Evolutionary conservation across 1,139 yeast species (phyloP), one percentile per base, ranked within the genome.

Genomic region (Candida buenavistaensis): DNA sequence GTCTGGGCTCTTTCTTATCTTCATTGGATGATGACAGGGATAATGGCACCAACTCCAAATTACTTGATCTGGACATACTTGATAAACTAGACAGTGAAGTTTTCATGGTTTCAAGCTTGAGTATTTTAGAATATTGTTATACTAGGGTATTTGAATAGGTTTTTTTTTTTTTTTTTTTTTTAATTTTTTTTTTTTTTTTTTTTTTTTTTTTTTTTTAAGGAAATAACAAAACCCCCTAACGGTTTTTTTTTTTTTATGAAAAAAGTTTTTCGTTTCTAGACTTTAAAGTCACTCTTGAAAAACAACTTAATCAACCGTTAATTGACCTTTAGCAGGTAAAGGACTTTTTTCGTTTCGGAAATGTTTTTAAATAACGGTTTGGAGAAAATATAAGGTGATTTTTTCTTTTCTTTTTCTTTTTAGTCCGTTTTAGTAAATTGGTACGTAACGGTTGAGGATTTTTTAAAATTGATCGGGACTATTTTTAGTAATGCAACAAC

Each of bases 21-120:
- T 26, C 30, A 14, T 25, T 37, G 23, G 38, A 35, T 23, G 41
- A 37, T 16, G 23, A 28, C 43, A 41, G 41, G 6, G 40, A 39
- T 13, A 35, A n/a, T 3, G 36, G 26, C 14, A 23, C 41, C 9
- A 32, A 30, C n/a, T 35, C 37, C 13, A 41, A 28, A 23, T 33
- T 34, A 15, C 39, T 36, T 28, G 41, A 37, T 24, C 32, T 36
- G n/a, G 36, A 28, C 11, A 34, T 30, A 21, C 40, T 38, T 4
- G 38, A 36, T 23, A 29, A 25, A 20, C 32, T 38, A 12, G 42
- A 38, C 19, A 23, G 15, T 23, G 35, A 33, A 4, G 40, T 26
- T 25, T 34, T 32, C 35, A 32, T 22, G 12, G 24, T n/a, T 22
- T 11, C 24, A 22, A 22, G 7, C 7, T 6, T 17, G 7, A 11